Evolutionary conservation across 257 asterid species (phyloP), one percentile per base, ranked within the genome.

Genomic region (Solanum bukasovii): DNA sequence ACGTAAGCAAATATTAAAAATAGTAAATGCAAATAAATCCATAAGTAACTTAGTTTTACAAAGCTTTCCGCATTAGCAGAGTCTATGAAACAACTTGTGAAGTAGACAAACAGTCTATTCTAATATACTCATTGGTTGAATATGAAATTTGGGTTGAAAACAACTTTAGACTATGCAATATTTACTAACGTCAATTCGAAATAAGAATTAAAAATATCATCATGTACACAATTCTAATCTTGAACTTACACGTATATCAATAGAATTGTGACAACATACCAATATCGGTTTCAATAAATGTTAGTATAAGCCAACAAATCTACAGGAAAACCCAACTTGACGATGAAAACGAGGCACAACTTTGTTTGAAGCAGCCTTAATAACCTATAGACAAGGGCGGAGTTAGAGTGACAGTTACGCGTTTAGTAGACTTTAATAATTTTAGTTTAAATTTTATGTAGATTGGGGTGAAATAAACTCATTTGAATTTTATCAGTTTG

Each of bases 391-490:
- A 31, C 0, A 0, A 0, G 78, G 5, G 13, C 42, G 4, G 7
- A 16, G n/a, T 7, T 1, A 18, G 13, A 33, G 4, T 2, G 7
- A 16, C 8, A 5, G 13, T 1, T 8, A 33, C 14, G 21, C 3
- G 6, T 71, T 31, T 31, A 14, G 5, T 70, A 70, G 6, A 70
- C 3, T 70, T 70, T 0, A 13, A 0, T 14, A 70, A 70, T 14
- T 14, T 31, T 16, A 8, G 1, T 2, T 31, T 0, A 7, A 31
- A 71, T 71, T 71, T 7, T 31, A 68, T 3, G 2, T 68, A 27
- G 1, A 68, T 6, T 0, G 0, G 2, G 0, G 4, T 0, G 38
- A 68, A 13, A 6, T 7, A 27, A 5, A 29, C 8, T 29, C 7
- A 7, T 70, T 6, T 70, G 4, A 31, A 14, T 71, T 71, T 71